phyloP scores from a whole-genome alignment of 2,329 filamentous ascomycete species.

The Fusarium duplospermum region DNA sequence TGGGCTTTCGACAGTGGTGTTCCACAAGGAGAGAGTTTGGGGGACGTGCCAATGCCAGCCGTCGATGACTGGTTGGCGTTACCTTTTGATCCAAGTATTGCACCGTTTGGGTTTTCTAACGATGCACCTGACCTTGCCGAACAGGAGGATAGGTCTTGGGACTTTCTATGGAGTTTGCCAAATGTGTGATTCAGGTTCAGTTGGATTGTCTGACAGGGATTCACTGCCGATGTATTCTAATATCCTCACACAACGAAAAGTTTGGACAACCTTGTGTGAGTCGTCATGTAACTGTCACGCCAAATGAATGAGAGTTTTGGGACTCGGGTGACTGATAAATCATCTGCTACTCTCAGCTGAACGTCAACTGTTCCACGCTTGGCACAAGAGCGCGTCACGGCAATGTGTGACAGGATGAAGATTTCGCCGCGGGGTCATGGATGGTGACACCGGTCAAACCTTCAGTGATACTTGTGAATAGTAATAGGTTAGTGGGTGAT shows the following conservation, averaged over 20 bases:
- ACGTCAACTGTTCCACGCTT: background rate
- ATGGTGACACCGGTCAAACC: background rate
- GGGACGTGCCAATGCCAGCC: background rate
- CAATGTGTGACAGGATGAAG: background rate
- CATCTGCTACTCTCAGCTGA: background rate
- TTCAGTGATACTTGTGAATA: background rate
- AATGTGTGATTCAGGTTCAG: background rate
- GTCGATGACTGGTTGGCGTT: constrained; percentile 12
- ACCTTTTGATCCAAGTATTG: background rate
- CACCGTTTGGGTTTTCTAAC: constrained; percentile 14
- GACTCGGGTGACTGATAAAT: background rate
- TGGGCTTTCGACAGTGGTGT: background rate
- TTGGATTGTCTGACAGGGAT: background rate
- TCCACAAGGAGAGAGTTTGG: background rate
- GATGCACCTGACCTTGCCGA: background rate
- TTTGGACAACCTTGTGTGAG: background rate
- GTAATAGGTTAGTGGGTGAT: background rate
- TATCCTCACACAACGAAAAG: background rate
- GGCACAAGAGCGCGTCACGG: background rate
- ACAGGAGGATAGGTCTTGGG: constrained; percentile 12
- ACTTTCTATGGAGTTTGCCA: constrained; percentile 19
- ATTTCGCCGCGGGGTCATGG: background rate
- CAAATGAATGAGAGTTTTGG: background rate
- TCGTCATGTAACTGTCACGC: background rate
- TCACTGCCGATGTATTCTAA: background rate